phyloP scores from a whole-genome alignment of 257 asterid species.

The Ilex aquifolium region DNA sequence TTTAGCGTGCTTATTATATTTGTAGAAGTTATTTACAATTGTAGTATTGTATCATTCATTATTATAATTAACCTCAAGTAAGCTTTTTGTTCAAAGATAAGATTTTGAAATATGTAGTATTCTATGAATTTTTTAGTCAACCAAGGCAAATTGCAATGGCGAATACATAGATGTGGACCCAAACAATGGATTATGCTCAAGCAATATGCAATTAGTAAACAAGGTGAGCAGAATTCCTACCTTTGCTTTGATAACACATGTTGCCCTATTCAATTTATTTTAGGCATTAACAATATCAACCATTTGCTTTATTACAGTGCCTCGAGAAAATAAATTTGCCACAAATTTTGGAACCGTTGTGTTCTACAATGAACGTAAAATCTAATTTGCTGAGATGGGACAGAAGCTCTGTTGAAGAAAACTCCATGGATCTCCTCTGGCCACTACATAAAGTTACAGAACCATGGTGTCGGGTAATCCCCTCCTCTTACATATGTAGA shows the following conservation, averaged over 20 bases:
- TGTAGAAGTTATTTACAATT: too few species aligned
- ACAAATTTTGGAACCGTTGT: constrained; percentile 27
- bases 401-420: not conserved
- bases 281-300: not conserved
- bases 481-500: not conserved
- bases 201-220: not conserved
- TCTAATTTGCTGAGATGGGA: not conserved
- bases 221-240: not conserved
- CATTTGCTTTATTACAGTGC: not conserved
- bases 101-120: too few species aligned
- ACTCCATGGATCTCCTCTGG: not conserved
- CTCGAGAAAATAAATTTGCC: not conserved
- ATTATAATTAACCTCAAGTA: too few species aligned
- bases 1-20: too few species aligned
- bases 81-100: too few species aligned
- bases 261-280: not conserved
- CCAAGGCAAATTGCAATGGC: not conserved
- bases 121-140: not conserved
- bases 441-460: not conserved
- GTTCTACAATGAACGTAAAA: not conserved
- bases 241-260: too few species aligned
- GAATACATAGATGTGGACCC: not conserved
- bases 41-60: too few species aligned
- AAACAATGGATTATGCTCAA: not conserved
- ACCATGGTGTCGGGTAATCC: constrained; percentile 28